Percentiles rank a stretch among this genome's conserved stretches.
These are phyloP conservation scores for Logfia minima DNA, from an alignment of 129 eudicot species.

Conservation along the genomic window DNA sequence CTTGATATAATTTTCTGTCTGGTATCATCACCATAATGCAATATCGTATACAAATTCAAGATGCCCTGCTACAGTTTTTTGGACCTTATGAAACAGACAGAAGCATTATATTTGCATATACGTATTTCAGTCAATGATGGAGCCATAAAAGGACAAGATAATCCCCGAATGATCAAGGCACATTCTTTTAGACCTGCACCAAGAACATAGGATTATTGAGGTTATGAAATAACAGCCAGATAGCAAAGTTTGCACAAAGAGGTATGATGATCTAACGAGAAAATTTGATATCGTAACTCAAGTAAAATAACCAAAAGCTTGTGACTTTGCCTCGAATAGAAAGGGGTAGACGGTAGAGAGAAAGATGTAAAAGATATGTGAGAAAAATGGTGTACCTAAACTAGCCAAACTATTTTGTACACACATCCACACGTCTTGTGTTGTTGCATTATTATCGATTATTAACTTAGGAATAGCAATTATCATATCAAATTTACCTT, in stretches of 20 bases:
- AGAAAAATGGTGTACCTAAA: no score
- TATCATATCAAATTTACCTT: conserved; percentile 29
- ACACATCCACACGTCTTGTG: no score
- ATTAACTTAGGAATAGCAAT: conserved; percentile 5
- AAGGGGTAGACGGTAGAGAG: background rate
- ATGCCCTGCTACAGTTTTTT: background rate
- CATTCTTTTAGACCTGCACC: background rate
- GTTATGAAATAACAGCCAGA: background rate
- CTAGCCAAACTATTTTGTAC: no score
- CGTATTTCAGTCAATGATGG: background rate
- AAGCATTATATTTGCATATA: background rate
- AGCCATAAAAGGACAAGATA: background rate
- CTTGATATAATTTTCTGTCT: background rate
- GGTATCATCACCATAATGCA: conserved; percentile 7
- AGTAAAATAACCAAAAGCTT: background rate
- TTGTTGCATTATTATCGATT: background rate
- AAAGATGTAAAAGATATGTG: background rate
- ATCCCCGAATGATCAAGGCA: background rate
- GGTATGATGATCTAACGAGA: background rate
- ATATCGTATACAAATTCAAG: background rate
- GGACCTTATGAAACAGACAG: conserved; percentile 8
- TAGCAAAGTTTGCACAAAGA: background rate
- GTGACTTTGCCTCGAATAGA: background rate
- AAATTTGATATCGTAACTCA: background rate
- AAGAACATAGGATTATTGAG: background rate